A percentile compares a stretch with the other conserved stretches of the same genome.
Conservation (phyloP, 306 rosid genomes). For the Fagus sylvatica region DNA sequence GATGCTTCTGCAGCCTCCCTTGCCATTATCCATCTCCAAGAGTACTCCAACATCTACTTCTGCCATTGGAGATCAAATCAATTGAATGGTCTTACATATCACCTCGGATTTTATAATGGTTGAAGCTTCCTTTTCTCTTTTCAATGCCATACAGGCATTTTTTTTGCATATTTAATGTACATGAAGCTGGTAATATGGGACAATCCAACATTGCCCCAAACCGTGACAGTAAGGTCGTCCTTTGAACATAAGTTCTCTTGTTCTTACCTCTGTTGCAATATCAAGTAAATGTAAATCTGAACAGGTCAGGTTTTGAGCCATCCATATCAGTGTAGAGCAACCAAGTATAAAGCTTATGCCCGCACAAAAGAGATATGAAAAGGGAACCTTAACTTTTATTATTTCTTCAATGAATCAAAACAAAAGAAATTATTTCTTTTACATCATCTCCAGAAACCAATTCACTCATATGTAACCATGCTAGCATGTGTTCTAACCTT, state of each 20-base stretch:
- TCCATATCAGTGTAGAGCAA: background rate
- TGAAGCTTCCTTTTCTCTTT: background rate
- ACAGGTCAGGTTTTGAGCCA: background rate
- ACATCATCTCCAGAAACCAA: background rate
- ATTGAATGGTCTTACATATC: slow-evolving; percentile 6
- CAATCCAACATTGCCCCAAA: background rate
- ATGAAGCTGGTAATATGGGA: background rate
- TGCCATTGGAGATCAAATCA: slow-evolving; percentile 11
- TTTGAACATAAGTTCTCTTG: background rate
- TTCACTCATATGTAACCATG: background rate
- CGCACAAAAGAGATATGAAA: background rate
- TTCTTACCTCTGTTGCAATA: background rate
- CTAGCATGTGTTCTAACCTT: background rate
- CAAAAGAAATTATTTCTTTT: background rate
- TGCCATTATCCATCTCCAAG: slow-evolving; percentile 29
- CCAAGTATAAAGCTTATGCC: background rate
- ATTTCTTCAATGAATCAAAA: background rate
- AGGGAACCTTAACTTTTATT: background rate
- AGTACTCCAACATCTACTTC: slow-evolving; percentile 14
- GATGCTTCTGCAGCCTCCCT: slow-evolving; percentile 31
- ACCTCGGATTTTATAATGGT: background rate
- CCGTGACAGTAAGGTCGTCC: background rate
- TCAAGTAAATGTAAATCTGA: background rate
- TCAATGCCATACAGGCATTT: background rate
- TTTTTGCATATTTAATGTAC: background rate